Evolutionary conservation across 257 asterid genomes (phyloP).

Genomic region (Cordia subcordata): DNA sequence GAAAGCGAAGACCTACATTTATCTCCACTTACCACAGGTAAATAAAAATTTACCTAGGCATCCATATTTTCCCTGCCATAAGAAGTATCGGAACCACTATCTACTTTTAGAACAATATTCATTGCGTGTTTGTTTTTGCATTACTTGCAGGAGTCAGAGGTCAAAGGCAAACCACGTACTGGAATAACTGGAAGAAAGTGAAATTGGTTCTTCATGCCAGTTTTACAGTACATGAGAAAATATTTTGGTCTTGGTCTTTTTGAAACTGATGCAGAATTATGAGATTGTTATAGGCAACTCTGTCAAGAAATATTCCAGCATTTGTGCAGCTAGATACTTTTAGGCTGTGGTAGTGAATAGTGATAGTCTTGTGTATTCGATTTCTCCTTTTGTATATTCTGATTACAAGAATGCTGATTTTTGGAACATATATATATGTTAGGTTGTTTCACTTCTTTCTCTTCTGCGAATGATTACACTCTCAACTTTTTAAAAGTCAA

Average conservation of each 20-base stretch:
- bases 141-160: constrained; percentile 69
- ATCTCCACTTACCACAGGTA: constrained; percentile 83
- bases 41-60: not conserved
- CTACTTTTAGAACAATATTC: not conserved
- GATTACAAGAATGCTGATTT: too few species aligned
- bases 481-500: too few species aligned
- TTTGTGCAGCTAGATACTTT: too few species aligned
- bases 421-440: too few species aligned
- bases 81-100: not conserved
- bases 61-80: too few species aligned
- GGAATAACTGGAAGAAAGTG: constrained; percentile 60
- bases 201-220: constrained; percentile 15
- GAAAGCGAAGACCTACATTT: constrained; percentile 64
- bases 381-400: not conserved
- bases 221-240: constrained; percentile 10
- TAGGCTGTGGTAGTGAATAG: not conserved
- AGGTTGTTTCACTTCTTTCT: too few species aligned
- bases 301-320: too few species aligned
- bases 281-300: too few species aligned
- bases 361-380: not conserved
- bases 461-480: too few species aligned
- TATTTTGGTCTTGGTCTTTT: not conserved
- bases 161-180: constrained; percentile 78
- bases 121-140: constrained; percentile 2
- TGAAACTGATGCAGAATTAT: not conserved